Conservation (phyloP, 1,139 yeast genomes). For the Suhomyces anneliseae region DNA sequence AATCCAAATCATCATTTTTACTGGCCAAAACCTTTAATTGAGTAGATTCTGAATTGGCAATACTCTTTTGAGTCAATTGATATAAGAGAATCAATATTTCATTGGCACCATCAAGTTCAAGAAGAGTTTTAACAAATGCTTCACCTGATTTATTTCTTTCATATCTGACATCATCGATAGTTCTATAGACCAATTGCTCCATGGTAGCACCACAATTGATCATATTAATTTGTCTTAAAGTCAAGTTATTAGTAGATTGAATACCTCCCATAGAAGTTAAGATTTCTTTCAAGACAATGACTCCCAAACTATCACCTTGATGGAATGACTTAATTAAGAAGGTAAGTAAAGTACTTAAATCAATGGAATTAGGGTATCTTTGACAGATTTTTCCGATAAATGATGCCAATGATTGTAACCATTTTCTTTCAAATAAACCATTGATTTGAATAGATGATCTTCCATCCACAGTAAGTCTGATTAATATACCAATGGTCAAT, state of each 20-base stretch:
- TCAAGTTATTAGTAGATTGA: slow-evolving; percentile 63
- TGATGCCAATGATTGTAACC: slow-evolving; percentile 76
- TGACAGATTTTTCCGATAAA: slow-evolving; percentile 67
- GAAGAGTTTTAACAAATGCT: slow-evolving; percentile 51
- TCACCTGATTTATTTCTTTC: slow-evolving; percentile 50
- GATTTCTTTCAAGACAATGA: slow-evolving; percentile 69
- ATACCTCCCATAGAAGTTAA: slow-evolving; percentile 81
- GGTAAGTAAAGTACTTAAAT: slow-evolving; percentile 55
- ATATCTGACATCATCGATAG: slow-evolving; percentile 62
- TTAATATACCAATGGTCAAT: slow-evolving; percentile 68
- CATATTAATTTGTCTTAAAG: slow-evolving; percentile 63
- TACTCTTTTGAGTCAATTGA: slow-evolving; percentile 46
- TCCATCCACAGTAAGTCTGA: slow-evolving; percentile 65
- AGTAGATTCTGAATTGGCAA: slow-evolving; percentile 31
- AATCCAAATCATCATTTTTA: slow-evolving; percentile 68
- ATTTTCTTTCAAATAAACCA: slow-evolving; percentile 78
- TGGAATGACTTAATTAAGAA: slow-evolving; percentile 69
- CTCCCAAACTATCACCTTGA: slow-evolving; percentile 59
- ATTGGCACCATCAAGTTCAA: slow-evolving; percentile 46
- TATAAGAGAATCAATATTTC: slow-evolving; percentile 69
- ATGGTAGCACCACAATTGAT: slow-evolving; percentile 66
- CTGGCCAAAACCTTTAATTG: slow-evolving; percentile 75
- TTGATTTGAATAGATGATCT: slow-evolving; percentile 70
- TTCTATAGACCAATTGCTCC: slow-evolving; percentile 54
- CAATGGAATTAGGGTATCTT: slow-evolving; percentile 49